Evolutionary conservation across 2,329 filamentous ascomycete genomes (phyloP).

Genomic region (Elsinoe ampelina): DNA sequence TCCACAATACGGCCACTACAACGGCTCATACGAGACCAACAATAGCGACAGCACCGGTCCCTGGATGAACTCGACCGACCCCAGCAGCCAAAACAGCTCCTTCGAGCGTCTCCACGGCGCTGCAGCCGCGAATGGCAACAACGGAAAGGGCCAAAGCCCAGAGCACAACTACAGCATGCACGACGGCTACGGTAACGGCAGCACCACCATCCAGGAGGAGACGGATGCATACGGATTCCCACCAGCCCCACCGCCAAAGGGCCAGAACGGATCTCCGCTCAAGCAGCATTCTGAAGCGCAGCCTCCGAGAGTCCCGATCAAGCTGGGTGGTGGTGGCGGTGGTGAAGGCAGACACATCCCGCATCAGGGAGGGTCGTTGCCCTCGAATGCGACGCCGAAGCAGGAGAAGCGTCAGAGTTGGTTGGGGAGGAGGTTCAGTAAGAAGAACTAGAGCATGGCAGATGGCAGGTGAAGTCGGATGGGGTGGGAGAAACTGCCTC

Average conservation of each 20-base stretch:
- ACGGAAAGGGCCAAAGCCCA: slow-evolving; percentile 24
- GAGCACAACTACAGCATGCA: slow-evolving; percentile 34
- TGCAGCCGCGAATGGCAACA: slow-evolving; percentile 14
- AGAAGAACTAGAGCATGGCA: slow-evolving; percentile 31
- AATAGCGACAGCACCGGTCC: slow-evolving; percentile 62
- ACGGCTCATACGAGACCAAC: slow-evolving; percentile 77
- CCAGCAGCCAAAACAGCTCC: slow-evolving; percentile 88
- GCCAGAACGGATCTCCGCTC: neutral
- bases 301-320: slow-evolving; percentile 17
- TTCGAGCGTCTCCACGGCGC: slow-evolving; percentile 57
- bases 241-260: neutral
- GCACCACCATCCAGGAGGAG: slow-evolving; percentile 30
- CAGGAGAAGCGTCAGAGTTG: slow-evolving; percentile 79
- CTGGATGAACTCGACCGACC: slow-evolving; percentile 74
- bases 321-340: slow-evolving; percentile 16
- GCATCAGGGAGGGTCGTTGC: slow-evolving; percentile 18
- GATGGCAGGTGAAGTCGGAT: neutral
- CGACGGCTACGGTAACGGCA: slow-evolving; percentile 27
- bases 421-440: slow-evolving; percentile 77
- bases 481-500: neutral
- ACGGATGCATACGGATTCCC: slow-evolving; percentile 16
- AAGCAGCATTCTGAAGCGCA: slow-evolving; percentile 12
- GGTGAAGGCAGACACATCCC: slow-evolving; percentile 8
- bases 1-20: slow-evolving; percentile 53
- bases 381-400: slow-evolving; percentile 19